Evolutionary conservation across 805 yeast species (phyloP).

Genomic region (Hyphopichia homilentoma): DNA sequence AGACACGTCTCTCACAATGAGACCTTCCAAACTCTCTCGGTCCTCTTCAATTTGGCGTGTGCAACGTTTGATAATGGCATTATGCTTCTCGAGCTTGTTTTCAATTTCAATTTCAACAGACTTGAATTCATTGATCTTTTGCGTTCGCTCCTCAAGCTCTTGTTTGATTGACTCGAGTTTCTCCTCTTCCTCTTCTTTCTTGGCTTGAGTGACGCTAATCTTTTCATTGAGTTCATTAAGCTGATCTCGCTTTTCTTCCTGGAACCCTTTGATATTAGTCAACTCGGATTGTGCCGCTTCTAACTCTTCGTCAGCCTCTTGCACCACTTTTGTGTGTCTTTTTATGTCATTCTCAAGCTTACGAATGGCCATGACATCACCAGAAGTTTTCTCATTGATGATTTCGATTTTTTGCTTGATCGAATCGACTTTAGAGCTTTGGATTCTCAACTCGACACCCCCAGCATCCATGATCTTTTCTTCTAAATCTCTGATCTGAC

Average conservation of each 20-base stretch:
- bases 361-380: conserved; percentile 51
- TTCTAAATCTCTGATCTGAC: conserved; percentile 57
- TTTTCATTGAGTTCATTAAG: conserved; percentile 26
- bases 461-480: conserved; percentile 86
- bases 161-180: conserved; percentile 32
- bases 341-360: conserved; percentile 64
- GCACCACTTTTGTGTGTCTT: conserved; percentile 47
- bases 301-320: conserved; percentile 46
- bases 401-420: conserved; percentile 63
- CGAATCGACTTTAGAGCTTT: conserved; percentile 78
- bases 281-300: conserved; percentile 21
- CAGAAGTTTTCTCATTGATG: conserved; percentile 50
- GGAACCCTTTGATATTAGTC: conserved; percentile 15
- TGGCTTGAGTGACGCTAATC: conserved; percentile 29
- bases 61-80: conserved; percentile 31
- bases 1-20: conserved; percentile 53
- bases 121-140: conserved; percentile 52
- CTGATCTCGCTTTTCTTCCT: conserved; percentile 22
- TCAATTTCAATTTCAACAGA: conserved; percentile 65
- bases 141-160: conserved; percentile 33
- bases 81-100: conserved; percentile 58
- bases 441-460: conserved; percentile 77
- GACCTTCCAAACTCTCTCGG: conserved; percentile 36
- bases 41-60: conserved; percentile 36
- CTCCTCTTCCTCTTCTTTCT: conserved; percentile 37